These are phyloP conservation scores for Syzygium syzygioides DNA, from an alignment of 441 rosid species.

Conservation along the genomic window DNA sequence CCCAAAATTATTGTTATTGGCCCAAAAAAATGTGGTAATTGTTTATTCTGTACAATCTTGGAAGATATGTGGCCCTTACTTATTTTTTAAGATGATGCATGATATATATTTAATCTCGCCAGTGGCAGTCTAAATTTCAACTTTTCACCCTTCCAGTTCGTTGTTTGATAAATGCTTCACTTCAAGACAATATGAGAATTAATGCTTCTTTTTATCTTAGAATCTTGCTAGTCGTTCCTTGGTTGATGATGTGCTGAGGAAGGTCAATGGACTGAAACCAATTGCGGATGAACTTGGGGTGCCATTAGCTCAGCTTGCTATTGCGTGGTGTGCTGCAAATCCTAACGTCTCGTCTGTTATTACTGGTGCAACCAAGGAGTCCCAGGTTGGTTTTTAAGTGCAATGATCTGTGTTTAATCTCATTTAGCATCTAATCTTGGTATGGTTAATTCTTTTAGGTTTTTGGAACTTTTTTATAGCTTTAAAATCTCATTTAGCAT, in stretches of 20 bases:
- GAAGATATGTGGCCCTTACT: background rate
- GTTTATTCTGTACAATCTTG: background rate
- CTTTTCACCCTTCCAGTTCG: background rate
- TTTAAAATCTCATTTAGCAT: background rate
- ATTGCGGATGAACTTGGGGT: constrained; percentile 97
- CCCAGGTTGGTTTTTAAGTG: constrained; percentile 54
- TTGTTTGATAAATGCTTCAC: background rate
- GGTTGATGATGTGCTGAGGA: constrained; percentile 81
- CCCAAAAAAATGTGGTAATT: background rate
- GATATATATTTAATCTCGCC: background rate
- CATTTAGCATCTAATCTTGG: background rate
- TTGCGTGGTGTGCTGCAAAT: constrained; percentile 98
- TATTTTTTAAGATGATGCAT: background rate
- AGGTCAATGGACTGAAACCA: constrained; percentile 90
- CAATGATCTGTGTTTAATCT: background rate
- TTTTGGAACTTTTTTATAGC: background rate
- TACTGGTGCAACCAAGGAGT: constrained; percentile 94
- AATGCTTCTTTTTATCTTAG: constrained; percentile 18
- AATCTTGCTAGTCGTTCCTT: constrained; percentile 90
- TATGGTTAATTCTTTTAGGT: background rate
- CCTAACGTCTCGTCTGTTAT: constrained; percentile 94
- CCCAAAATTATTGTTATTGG: background rate
- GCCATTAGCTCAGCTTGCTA: constrained; percentile 84
- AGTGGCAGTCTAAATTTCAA: background rate
- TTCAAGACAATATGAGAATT: background rate